These are phyloP conservation scores for Aplosporella prunicola DNA, from an alignment of 2,329 filamentous ascomycete genomes.

Conservation along the genomic window DNA sequence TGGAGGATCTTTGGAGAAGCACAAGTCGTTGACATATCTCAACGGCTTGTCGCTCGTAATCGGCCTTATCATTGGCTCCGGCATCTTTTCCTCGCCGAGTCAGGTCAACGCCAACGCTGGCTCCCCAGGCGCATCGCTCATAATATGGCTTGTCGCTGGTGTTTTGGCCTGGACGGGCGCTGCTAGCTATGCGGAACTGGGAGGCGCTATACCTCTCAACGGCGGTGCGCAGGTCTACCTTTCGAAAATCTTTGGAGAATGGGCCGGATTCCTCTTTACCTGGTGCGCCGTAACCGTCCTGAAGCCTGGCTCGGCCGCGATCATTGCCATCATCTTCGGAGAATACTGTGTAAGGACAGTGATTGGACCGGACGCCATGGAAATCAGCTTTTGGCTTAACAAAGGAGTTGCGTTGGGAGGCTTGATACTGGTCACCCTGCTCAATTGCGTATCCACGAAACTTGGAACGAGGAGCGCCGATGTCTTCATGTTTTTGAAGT, in stretches of 20 bases:
- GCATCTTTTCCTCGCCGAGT: slow-evolving; percentile 90
- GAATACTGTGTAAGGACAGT: slow-evolving; percentile 89
- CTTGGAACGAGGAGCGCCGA: slow-evolving; percentile 82
- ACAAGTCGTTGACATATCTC: slow-evolving; percentile 90
- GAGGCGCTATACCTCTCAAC: slow-evolving; percentile 90
- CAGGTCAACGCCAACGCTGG: slow-evolving; percentile 88
- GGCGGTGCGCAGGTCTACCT: slow-evolving; percentile 91
- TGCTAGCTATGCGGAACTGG: slow-evolving; percentile 88
- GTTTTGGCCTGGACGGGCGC: slow-evolving; percentile 92
- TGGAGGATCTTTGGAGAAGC: slow-evolving; percentile 81
- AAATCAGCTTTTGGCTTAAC: slow-evolving; percentile 77
- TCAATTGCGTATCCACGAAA: slow-evolving; percentile 88
- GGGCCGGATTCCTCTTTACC: slow-evolving; percentile 87
- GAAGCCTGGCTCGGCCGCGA: slow-evolving; percentile 87
- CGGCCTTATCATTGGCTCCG: slow-evolving; percentile 88
- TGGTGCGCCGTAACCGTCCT: slow-evolving; percentile 95
- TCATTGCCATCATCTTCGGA: slow-evolving; percentile 95
- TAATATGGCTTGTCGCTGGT: slow-evolving; percentile 91
- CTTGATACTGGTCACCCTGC: slow-evolving; percentile 63
- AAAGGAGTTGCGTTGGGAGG: slow-evolving; percentile 77
- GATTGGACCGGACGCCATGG: slow-evolving; percentile 76
- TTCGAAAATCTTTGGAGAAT: slow-evolving; percentile 90
- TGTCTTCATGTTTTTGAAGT: slow-evolving; percentile 94
- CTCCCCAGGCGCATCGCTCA: slow-evolving; percentile 76
- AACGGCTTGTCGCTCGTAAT: slow-evolving; percentile 89